phyloP scores from a whole-genome alignment of 148 eudicot genomes.

The Vaccinium vitisidaea region DNA sequence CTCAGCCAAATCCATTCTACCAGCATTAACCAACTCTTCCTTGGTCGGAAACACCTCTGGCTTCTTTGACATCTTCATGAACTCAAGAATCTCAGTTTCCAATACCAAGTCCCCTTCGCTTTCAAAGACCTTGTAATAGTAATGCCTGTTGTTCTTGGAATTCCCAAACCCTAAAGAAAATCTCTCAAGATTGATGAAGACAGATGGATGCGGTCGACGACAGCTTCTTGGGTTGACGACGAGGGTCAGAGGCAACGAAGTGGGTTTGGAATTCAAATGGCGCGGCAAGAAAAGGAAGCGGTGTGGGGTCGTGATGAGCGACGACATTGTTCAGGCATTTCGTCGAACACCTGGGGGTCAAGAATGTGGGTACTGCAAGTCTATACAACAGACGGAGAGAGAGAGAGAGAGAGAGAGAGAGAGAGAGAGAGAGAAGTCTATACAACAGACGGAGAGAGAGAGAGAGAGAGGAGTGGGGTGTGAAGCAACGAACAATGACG shows the following conservation, averaged over 20 bases:
- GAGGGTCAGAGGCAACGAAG: constrained; percentile 16
- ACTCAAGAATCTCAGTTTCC: constrained; percentile 65
- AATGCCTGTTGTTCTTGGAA: constrained; percentile 23
- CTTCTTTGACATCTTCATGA: constrained; percentile 66
- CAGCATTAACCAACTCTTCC: constrained; percentile 52
- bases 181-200: neutral
- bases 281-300: constrained; percentile 16
- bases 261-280: constrained; percentile 29
- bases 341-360: constrained; percentile 47
- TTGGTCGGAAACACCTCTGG: constrained; percentile 65
- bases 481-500: constrained; percentile 35
- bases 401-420: too few species aligned
- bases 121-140: constrained; percentile 30
- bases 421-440: neutral
- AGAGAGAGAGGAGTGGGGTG: neutral
- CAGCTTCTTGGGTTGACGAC: constrained; percentile 20
- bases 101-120: constrained; percentile 49
- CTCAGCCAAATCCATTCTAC: constrained; percentile 71
- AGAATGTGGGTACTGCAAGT: too few species aligned
- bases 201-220: neutral
- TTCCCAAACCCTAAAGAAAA: constrained; percentile 35
- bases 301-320: constrained; percentile 30
- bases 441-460: too few species aligned
- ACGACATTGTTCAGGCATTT: constrained; percentile 85
- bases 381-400: neutral